Evolutionary conservation across 176 grass and related monocot species (phyloP).

Genomic region (Musa troglodytarum): DNA sequence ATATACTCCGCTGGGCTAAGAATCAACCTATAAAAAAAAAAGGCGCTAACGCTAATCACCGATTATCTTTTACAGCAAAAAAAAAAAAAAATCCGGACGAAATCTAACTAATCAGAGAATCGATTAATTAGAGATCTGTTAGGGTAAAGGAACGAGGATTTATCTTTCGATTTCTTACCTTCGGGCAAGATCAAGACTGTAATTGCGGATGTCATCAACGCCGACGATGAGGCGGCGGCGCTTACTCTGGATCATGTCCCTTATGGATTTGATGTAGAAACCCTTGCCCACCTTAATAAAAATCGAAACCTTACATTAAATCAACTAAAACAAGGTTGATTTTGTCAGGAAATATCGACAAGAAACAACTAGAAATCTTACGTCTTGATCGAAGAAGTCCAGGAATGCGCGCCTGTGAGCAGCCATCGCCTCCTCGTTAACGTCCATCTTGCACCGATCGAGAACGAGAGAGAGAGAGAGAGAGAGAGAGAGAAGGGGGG

Average conservation of each 20-base stretch:
- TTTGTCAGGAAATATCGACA: background rate
- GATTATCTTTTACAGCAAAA: too few relatives aligned
- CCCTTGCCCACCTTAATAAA: constrained; percentile 58
- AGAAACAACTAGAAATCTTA: constrained; percentile 10
- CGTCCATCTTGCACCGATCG: constrained; percentile 51
- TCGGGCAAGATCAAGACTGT: constrained; percentile 81
- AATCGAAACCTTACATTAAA: background rate
- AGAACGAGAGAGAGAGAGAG: too few relatives aligned
- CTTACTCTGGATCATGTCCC: constrained; percentile 58
- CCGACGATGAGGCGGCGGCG: constrained; percentile 73
- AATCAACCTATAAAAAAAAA: constrained; percentile 53
- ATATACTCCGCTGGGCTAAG: constrained; percentile 75
- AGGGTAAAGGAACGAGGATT: background rate
- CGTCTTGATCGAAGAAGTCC: constrained; percentile 89
- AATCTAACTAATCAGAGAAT: background rate
- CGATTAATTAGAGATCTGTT: background rate
- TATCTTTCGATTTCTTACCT: constrained; percentile 27
- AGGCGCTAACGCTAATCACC: too few relatives aligned
- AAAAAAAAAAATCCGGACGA: too few relatives aligned
- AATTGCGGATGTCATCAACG: constrained; percentile 92
- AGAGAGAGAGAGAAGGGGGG: too few relatives aligned
- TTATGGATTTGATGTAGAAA: constrained; percentile 68
- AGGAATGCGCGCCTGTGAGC: constrained; percentile 74
- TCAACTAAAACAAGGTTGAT: background rate
- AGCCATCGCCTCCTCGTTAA: constrained; percentile 96